Evolutionary conservation across 2,329 filamentous ascomycete genomes (phyloP), one percentile per base, ranked within the genome.

Genomic region (Colletotrichum viniferum): DNA sequence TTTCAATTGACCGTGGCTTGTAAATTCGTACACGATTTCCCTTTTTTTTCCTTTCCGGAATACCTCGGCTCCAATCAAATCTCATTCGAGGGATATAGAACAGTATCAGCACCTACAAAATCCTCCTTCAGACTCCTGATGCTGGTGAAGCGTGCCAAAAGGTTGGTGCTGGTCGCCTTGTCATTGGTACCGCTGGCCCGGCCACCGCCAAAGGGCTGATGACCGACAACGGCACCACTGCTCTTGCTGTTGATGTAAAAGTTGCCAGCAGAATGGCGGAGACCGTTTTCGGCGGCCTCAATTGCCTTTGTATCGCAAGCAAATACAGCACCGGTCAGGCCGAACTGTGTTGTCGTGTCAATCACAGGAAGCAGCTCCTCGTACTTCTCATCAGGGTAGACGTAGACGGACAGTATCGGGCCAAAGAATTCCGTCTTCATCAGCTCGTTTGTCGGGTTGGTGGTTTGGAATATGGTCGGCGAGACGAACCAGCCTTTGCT

Each of bases 211-310:
- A 94, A 94, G 7, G 93, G 91, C 86, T 94, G 93, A 85, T 94
- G 93, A 13, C 92, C 93, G 8, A 94, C 92, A 28, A 95, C 92
- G 18, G 93, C 92, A 38, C 92, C 93, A 3, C 92, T 94, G 83
- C 91, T 93, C 90, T 96, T 96, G 87, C 93, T 94, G 87, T 96
- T 96, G 85, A 96, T 89, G 86, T 96, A 96, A 83, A 96, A 96
- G 87, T 96, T 96, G 58, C 94, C 94, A 1, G 94, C 94, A 0
- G 93, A 87, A 81, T 96, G 92, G 77, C 94, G 88, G 65, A 96
- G 88, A 74, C 88, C 90, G 78, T 95, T 91, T 83, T 96, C 94
- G 0, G 94, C 94, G 71, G 88, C 88, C 30, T 92, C 89, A 74
- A 96, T 86, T 10, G 89, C 92, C 62, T 88, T 85, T 38, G 94